phyloP scores from a whole-genome alignment of 2,329 filamentous ascomycete genomes.

The Onygenales sp. region DNA sequence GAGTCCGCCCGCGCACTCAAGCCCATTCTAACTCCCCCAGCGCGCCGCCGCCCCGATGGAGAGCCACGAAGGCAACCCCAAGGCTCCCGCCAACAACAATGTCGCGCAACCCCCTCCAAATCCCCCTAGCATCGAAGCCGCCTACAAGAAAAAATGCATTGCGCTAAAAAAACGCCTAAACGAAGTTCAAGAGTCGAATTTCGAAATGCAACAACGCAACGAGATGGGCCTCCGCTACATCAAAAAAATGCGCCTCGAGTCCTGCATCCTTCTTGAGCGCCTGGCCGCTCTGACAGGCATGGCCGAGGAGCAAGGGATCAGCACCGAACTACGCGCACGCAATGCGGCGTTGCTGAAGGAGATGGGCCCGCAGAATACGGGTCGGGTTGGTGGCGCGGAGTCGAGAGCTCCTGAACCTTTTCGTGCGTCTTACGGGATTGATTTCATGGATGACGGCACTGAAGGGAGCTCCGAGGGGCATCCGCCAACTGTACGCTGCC shows the following conservation, averaged over 20 bases:
- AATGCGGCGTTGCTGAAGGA: constrained; percentile 26
- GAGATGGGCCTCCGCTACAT: constrained; percentile 72
- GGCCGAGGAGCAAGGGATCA: constrained; percentile 20
- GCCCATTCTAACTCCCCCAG: not conserved
- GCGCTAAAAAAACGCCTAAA: constrained; percentile 83
- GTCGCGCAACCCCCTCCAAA: constrained; percentile 30
- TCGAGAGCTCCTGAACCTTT: not conserved
- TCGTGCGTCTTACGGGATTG: constrained; percentile 12
- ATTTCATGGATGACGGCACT: constrained; percentile 32
- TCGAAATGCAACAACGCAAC: constrained; percentile 69
- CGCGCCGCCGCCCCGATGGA: constrained; percentile 18
- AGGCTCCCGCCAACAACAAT: constrained; percentile 17
- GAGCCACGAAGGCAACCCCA: not conserved
- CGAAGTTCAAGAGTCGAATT: constrained; percentile 87
- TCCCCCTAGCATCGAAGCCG: constrained; percentile 87
- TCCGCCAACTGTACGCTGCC: constrained; percentile 30
- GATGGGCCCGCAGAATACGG: constrained; percentile 3
- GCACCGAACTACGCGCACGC: constrained; percentile 27
- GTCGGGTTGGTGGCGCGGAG: not conserved
- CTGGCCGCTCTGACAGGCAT: constrained; percentile 33
- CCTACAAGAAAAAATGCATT: constrained; percentile 94
- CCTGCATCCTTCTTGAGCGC: constrained; percentile 34
- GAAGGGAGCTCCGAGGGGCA: constrained; percentile 36
- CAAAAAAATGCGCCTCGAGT: constrained; percentile 72
- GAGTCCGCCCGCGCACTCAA: not conserved